Evolutionary conservation across 345 rosid species (phyloP).

Genomic region (Corymbia maculata): DNA sequence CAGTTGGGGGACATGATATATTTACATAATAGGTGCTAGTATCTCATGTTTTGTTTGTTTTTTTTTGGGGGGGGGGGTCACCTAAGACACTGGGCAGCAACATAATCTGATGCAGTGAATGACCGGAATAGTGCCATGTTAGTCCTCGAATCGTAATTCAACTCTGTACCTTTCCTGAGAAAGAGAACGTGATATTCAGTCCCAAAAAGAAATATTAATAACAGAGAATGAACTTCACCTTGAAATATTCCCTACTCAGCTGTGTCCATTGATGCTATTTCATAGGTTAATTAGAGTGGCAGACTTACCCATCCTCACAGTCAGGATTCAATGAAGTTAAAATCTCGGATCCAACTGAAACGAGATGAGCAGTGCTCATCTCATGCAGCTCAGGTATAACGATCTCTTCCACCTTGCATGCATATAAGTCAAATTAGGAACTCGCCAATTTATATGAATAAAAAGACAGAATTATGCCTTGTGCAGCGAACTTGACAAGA

Average conservation of each 20-base stretch:
- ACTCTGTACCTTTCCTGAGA: constrained; percentile 45
- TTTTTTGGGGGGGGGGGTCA: constrained; percentile 2
- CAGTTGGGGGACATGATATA: neutral
- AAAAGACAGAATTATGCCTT: neutral
- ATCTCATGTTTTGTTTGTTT: neutral
- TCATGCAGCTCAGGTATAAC: constrained; percentile 80
- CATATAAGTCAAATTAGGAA: neutral
- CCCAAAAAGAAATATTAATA: neutral
- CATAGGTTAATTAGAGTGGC: neutral
- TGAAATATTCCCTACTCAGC: neutral
- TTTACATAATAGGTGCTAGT: neutral
- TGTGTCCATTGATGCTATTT: neutral
- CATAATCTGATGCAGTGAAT: constrained; percentile 71
- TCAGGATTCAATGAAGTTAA: constrained; percentile 35
- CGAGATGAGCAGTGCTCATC: constrained; percentile 71
- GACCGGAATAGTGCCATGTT: constrained; percentile 61
- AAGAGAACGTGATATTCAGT: neutral
- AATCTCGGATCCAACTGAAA: constrained; percentile 56
- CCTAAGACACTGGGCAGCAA: constrained; percentile 75
- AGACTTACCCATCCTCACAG: constrained; percentile 59
- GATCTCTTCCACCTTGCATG: constrained; percentile 51
- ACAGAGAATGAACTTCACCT: neutral
- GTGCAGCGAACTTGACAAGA: neutral
- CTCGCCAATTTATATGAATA: neutral
- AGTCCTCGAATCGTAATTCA: constrained; percentile 57